phyloP scores from a whole-genome alignment of 768 basidiomycete genomes.

The Hysterangium stoloniferum region DNA sequence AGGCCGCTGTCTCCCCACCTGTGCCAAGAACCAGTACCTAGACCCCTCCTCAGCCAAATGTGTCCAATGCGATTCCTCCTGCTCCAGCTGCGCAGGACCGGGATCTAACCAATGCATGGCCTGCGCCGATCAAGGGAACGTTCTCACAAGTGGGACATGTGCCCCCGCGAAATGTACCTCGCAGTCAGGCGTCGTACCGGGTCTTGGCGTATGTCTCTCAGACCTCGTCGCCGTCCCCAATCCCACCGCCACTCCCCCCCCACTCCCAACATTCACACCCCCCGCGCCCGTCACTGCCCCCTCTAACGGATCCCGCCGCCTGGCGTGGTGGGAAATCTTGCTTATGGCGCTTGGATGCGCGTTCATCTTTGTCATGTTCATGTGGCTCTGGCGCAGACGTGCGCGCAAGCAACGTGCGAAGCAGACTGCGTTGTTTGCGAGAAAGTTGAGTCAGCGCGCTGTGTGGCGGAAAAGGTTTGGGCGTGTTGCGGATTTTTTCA shows the following conservation, averaged over 20 bases:
- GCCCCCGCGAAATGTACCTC: constrained; percentile 52
- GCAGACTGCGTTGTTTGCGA: constrained; percentile 56
- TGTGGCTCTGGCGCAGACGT: constrained; percentile 64
- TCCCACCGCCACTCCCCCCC: constrained; percentile 30
- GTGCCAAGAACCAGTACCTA: constrained; percentile 64
- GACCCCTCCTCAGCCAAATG: constrained; percentile 58
- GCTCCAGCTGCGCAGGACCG: constrained; percentile 68
- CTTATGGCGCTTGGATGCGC: constrained; percentile 77
- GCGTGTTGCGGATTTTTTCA: constrained; percentile 51
- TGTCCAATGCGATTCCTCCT: constrained; percentile 65
- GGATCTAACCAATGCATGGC: constrained; percentile 65
- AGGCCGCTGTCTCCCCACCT: constrained; percentile 74
- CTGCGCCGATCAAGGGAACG: constrained; percentile 55
- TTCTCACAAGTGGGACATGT: constrained; percentile 62
- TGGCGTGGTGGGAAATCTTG: constrained; percentile 80
- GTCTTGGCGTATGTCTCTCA: constrained; percentile 74
- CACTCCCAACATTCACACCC: constrained; percentile 49
- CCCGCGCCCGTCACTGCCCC: constrained; percentile 38
- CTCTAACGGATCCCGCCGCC: constrained; percentile 22
- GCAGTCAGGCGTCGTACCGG: constrained; percentile 49
- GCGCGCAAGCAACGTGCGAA: constrained; percentile 62
- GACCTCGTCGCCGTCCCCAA: constrained; percentile 55
- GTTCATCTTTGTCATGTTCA: constrained; percentile 61
- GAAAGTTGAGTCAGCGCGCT: constrained; percentile 39
- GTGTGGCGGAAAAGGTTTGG: constrained; percentile 51